Evolutionary conservation across 2,329 filamentous ascomycete genomes (phyloP).

Genomic region (Aspergillus novoparasiticus): DNA sequence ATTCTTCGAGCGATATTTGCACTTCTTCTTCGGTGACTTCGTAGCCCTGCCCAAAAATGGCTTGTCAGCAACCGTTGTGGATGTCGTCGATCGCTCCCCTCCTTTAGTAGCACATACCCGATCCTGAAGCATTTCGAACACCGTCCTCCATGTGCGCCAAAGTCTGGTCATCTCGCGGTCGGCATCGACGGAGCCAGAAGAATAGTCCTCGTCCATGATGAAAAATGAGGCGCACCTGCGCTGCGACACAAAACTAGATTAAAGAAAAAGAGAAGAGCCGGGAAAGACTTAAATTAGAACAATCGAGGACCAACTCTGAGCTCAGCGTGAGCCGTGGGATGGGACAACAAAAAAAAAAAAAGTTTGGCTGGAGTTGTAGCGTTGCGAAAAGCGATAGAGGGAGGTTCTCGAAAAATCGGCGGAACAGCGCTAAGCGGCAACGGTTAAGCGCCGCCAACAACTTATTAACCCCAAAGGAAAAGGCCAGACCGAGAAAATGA

Average conservation of each 20-base stretch:
- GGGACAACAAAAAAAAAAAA: constrained; percentile 28
- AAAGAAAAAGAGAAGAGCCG: not conserved
- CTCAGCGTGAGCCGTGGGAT: constrained; percentile 10
- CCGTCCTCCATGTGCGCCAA: constrained; percentile 92
- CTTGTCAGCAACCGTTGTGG: constrained; percentile 4
- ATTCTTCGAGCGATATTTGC: constrained; percentile 80
- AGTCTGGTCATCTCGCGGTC: constrained; percentile 62
- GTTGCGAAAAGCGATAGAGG: constrained; percentile 8
- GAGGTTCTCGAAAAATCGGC: constrained; percentile 33
- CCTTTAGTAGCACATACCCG: constrained; percentile 61
- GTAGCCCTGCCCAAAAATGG: constrained; percentile 71
- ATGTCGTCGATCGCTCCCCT: not conserved
- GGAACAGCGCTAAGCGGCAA: constrained; percentile 10
- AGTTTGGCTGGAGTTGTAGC: constrained; percentile 17
- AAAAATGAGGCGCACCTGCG: constrained; percentile 14
- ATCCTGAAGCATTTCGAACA: constrained; percentile 93
- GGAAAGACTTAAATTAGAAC: not conserved
- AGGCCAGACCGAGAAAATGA: constrained; percentile 22
- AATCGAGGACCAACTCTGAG: constrained; percentile 7
- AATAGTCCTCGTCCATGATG: constrained; percentile 44
- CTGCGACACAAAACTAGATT: constrained; percentile 2
- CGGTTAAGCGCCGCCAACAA: constrained; percentile 27
- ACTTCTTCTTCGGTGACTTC: constrained; percentile 88
- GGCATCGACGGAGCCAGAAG: constrained; percentile 39
- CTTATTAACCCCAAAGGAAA: constrained; percentile 13